Conservation (phyloP, 345 rosid genomes). For the Eucalyptus erythrocorys region DNA sequence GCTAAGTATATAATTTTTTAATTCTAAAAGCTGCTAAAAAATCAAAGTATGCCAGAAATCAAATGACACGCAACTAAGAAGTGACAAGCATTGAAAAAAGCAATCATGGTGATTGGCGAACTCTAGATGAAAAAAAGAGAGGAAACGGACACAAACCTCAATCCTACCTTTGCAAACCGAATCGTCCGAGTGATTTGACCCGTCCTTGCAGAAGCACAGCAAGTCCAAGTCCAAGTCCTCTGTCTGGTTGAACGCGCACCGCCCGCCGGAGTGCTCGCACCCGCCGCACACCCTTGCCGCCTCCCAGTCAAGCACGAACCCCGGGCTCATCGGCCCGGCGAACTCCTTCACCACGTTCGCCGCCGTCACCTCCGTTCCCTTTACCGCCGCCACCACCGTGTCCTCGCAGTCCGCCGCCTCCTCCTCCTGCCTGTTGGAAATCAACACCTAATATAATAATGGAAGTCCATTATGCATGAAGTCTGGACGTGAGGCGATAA, state of each 20-base stretch:
- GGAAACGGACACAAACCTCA: not conserved
- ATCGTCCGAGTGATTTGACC: not conserved
- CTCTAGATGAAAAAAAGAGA: not conserved
- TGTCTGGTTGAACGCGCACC: not conserved
- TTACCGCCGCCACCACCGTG: not conserved
- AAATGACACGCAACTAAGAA: not conserved
- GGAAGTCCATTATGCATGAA: no score
- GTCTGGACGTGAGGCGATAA: no score
- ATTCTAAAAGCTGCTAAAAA: not conserved
- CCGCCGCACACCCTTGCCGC: not conserved
- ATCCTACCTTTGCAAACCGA: not conserved
- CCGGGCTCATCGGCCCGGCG: not conserved
- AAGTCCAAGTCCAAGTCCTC: not conserved
- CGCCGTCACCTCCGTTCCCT: not conserved
- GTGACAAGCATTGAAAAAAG: not conserved
- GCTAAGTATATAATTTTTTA: not conserved
- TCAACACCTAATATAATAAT: no score
- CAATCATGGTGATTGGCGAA: not conserved
- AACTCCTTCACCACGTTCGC: not conserved
- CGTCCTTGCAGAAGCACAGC: constrained; percentile 2
- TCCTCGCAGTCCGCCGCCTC: not conserved
- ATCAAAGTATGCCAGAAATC: not conserved
- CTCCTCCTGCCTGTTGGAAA: not conserved
- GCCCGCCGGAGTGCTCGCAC: constrained; percentile 7
- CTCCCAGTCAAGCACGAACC: constrained; percentile 7